A percentile compares a stretch with the other conserved stretches of the same genome.
Conservation (phyloP, 352 stramenopile genomes). For the Phytopythium boreale region DNA sequence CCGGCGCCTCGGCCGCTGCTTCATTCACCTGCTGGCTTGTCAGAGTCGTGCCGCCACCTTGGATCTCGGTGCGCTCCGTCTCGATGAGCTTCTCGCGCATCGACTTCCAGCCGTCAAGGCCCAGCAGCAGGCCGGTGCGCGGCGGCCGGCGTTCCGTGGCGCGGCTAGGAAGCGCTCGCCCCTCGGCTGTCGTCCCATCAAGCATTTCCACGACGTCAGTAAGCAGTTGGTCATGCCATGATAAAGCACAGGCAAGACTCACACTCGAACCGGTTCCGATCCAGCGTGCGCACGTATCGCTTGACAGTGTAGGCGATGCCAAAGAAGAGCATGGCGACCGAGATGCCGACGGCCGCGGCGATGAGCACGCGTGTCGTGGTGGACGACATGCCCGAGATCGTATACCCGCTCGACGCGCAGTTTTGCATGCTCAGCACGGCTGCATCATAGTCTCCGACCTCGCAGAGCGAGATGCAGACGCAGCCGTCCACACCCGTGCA, state of each 20-base stretch:
- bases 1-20: constrained; percentile 12
- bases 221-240: not conserved
- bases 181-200: not conserved
- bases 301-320: constrained; percentile 5
- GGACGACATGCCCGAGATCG: constrained; percentile 9
- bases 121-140: constrained; percentile 24
- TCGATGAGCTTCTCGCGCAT: constrained; percentile 52
- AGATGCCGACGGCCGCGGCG: constrained; percentile 20
- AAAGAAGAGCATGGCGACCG: constrained; percentile 7
- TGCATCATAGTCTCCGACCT: constrained; percentile 21
- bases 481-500: constrained; percentile 34
- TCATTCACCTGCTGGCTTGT: constrained; percentile 12
- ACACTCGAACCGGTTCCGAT: not conserved
- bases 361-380: constrained; percentile 23
- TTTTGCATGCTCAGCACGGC: constrained; percentile 26
- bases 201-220: not conserved
- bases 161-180: not conserved
- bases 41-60: constrained; percentile 7
- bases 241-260: not conserved
- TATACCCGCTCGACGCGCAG: not conserved
- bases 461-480: constrained; percentile 39
- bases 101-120: constrained; percentile 42
- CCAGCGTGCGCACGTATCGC: constrained; percentile 1
- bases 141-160: constrained; percentile 6
- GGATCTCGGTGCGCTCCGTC: constrained; percentile 17